Evolutionary conservation across 1,284 basidiomycete genomes (phyloP), one percentile per base, ranked within the genome.

Genomic region (Marasmius fiardii): DNA sequence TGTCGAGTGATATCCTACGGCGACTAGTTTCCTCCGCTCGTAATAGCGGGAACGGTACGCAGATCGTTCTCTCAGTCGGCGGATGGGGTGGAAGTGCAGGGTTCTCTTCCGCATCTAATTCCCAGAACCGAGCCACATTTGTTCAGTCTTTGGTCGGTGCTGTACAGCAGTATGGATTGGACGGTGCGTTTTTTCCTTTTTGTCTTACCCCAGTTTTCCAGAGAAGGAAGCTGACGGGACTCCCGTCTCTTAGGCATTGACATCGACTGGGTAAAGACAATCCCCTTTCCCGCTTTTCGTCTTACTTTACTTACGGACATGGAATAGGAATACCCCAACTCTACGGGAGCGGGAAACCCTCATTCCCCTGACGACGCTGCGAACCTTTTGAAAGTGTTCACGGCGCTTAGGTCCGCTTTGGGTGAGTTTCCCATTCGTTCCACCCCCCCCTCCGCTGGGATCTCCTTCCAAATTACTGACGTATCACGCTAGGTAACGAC

Each of bases 311-410:
- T n/a, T n/a, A n/a, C n/a, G n/a, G n/a, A n/a, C n/a, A n/a, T n/a
- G n/a, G n/a, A n/a, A 16, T 45, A 76, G 75, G 89, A 91, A 75
- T 92, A 91, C 66, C 90, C 90, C 10, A 87, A 86, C 57, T 76
- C 80, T 10, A 63, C 70, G 1, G 90, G 89, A 3, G 76, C 78
- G 6, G 84, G 85, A 11, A 90, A 93, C 68, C 76, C 75, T 1
- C 76, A 82, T 65, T 82, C 82, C 0, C 63, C 79, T 2, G 61
- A 73, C 8, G 91, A 93, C 68, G 75, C 87, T 2, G 83, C 79
- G 14, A 90, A 92, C 68, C 77, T 86, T 54, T 74, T 92, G 28
- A 68, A 71, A 21, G 81, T 92, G 68, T 73, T 92, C 57, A 74
- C 80, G 55, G 71, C 78, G 11, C 75, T 93, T 18, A 79, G 90